Conservation (phyloP, 306 rosid genomes). For the Luffa acutangula region DNA sequence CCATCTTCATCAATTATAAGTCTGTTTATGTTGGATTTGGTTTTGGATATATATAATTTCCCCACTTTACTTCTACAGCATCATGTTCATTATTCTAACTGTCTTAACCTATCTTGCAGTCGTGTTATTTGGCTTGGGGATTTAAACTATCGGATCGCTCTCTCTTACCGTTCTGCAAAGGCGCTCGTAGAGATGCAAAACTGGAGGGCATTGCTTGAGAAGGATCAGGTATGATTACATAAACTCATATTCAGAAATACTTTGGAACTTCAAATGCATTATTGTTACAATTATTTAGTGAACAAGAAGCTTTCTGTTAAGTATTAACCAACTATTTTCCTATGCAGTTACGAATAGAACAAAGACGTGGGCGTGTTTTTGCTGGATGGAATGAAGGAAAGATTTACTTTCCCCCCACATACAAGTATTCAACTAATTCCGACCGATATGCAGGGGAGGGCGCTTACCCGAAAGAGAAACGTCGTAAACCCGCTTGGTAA, state of each 20-base stretch:
- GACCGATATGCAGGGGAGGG: slow-evolving; percentile 95
- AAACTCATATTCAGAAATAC: slow-evolving; percentile 1
- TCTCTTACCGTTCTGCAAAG: slow-evolving; percentile 84
- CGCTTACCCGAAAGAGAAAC: slow-evolving; percentile 90
- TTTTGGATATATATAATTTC: neutral
- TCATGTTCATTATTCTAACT: neutral
- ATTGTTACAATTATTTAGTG: neutral
- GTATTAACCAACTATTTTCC: slow-evolving; percentile 9
- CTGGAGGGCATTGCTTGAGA: slow-evolving; percentile 97
- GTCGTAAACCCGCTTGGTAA: slow-evolving; percentile 98
- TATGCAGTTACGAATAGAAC: slow-evolving; percentile 84
- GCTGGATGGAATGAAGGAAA: slow-evolving; percentile 96
- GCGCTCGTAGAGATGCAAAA: slow-evolving; percentile 99
- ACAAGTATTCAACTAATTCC: slow-evolving; percentile 93
- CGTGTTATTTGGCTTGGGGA: slow-evolving; percentile 99
- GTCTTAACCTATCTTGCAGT: slow-evolving; percentile 27
- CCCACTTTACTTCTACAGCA: neutral
- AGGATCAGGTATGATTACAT: slow-evolving; percentile 62
- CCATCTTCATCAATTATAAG: neutral
- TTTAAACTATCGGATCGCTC: slow-evolving; percentile 90
- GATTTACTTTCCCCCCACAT: slow-evolving; percentile 96
- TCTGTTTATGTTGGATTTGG: neutral
- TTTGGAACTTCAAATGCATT: neutral
- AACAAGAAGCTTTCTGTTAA: slow-evolving; percentile 2
- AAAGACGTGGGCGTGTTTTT: slow-evolving; percentile 76